A percentile compares a stretch with the other conserved stretches of the same genome.
Evolutionary conservation across 179 eudicot species (phyloP).

Genomic region (Drosera spatulata): DNA sequence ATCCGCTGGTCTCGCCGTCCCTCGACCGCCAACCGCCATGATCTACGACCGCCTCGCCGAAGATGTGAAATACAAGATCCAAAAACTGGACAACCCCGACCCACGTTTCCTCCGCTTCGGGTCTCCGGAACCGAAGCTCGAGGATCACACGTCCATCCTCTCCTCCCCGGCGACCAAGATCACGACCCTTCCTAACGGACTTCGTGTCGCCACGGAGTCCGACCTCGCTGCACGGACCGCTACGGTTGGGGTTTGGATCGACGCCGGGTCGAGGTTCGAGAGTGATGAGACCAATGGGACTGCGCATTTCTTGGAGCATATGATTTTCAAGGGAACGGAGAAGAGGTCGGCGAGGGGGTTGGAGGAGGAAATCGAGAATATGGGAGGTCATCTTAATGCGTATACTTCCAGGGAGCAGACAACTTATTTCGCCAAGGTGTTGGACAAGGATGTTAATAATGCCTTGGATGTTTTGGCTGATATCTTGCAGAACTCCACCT

Average conservation of each 20-base stretch:
- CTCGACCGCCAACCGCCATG: conserved; percentile 45
- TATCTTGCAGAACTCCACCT: conserved; percentile 30
- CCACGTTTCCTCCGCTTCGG: conserved; percentile 35
- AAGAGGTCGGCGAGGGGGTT: conserved; percentile 29
- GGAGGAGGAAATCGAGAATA: conserved; percentile 74
- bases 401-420: conserved; percentile 37
- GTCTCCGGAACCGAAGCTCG: conserved; percentile 42
- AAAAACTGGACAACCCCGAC: conserved; percentile 33
- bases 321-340: conserved; percentile 68
- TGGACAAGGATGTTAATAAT: conserved; percentile 20
- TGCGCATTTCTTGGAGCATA: conserved; percentile 69
- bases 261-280: conserved; percentile 70
- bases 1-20: conserved; percentile 13
- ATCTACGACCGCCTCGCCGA: conserved; percentile 56
- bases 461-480: conserved; percentile 34
- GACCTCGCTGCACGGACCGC: conserved; percentile 29
- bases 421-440: conserved; percentile 30
- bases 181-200: conserved; percentile 39
- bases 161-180: conserved; percentile 24
- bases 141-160: conserved; percentile 34
- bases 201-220: conserved; percentile 43
- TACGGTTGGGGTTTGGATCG: conserved; percentile 58
- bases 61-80: conserved; percentile 37
- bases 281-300: conserved; percentile 56
- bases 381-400: conserved; percentile 43